Evolutionary conservation across 257 asterid genomes (phyloP).

Genomic region (Rauvolfia tetraphylla): DNA sequence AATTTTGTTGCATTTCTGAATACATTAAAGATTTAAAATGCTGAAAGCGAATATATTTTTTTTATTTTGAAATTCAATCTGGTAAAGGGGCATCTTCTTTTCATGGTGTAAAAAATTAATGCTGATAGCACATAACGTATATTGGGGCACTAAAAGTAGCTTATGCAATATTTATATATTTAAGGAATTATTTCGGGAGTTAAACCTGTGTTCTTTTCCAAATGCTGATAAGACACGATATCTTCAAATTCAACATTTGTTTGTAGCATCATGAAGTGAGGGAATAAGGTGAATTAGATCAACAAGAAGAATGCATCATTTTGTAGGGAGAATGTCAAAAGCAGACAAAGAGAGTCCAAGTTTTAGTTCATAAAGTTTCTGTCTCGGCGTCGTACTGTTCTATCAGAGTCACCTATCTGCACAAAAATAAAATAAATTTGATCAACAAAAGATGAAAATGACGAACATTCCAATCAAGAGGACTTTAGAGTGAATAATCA

Average conservation of each 20-base stretch:
- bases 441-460: not conserved
- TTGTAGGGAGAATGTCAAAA: not conserved
- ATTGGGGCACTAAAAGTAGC: not conserved
- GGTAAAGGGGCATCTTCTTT: not conserved
- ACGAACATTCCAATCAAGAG: not conserved
- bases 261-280: not conserved
- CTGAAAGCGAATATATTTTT: not conserved
- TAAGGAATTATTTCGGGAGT: not conserved
- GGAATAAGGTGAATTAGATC: not conserved
- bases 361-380: not conserved
- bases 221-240: not conserved
- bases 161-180: not conserved
- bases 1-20: not conserved
- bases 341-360: not conserved
- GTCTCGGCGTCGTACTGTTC: not conserved
- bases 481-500: not conserved
- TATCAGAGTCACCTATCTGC: not conserved
- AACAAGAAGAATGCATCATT: not conserved
- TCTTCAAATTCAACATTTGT: not conserved
- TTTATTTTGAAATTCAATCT: not conserved
- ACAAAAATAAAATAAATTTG: not conserved
- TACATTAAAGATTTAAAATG: not conserved
- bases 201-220: too few relatives aligned
- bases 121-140: too few relatives aligned
- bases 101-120: too few relatives aligned